Evolutionary conservation across 495 filamentous ascomycete genomes (phyloP).

Genomic region (Cudoniella acicularis): DNA sequence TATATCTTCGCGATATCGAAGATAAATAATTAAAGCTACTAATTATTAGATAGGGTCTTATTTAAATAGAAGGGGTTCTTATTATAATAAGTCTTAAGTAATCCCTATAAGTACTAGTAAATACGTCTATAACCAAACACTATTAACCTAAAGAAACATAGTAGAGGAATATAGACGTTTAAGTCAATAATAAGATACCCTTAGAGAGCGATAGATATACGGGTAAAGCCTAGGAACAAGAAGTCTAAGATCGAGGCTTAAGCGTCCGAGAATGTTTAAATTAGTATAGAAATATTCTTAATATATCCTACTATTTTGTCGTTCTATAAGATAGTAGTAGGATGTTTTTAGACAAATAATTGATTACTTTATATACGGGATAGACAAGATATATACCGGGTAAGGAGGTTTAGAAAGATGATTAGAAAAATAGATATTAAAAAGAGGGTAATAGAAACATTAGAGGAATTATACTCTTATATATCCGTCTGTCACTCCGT

Average conservation of each 20-base stretch:
- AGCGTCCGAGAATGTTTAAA: too few relatives aligned
- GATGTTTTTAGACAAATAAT: too few relatives aligned
- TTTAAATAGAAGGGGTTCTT: slow-evolving; percentile 7
- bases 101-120: slow-evolving; percentile 11
- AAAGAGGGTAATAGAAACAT: too few relatives aligned
- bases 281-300: too few relatives aligned
- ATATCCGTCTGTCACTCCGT: too few relatives aligned
- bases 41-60: slow-evolving; percentile 11
- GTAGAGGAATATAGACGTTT: slow-evolving; percentile 56
- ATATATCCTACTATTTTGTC: too few relatives aligned
- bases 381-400: neutral
- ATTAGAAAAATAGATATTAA: neutral
- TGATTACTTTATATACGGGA: neutral
- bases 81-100: slow-evolving; percentile 14
- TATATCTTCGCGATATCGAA: too few relatives aligned
- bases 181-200: slow-evolving; percentile 61
- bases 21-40: slow-evolving; percentile 10
- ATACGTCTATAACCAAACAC: slow-evolving; percentile 11
- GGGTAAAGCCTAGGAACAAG: too few relatives aligned
- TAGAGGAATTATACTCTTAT: too few relatives aligned
- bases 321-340: too few relatives aligned
- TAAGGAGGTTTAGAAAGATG: neutral
- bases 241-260: too few relatives aligned
- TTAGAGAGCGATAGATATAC: slow-evolving; percentile 15
- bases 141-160: slow-evolving; percentile 15